Evolutionary conservation across 495 filamentous ascomycete genomes (phyloP), one percentile per base, ranked within the genome.

Genomic region (Penicillium roqueforti): DNA sequence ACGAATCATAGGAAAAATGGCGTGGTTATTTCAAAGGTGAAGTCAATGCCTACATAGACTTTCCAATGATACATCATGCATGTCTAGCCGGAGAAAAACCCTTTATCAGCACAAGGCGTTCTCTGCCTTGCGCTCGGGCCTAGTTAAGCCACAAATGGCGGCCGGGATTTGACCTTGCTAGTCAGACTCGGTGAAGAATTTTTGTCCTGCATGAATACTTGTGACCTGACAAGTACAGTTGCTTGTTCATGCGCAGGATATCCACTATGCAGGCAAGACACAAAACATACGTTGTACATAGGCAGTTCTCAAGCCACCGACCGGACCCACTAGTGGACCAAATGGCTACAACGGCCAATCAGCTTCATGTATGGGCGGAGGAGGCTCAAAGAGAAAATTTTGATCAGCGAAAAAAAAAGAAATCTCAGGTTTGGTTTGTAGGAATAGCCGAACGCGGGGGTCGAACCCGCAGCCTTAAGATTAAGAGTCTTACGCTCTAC

Each of bases 401-500:
- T 20, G 59, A 61, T 23, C 22, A 23, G 22, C 22, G n/a, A 23
- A 63, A 63, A 63, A 50, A 56, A 62, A 60, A 57, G 44, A 56
- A 58, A 52, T 52, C 50, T 52, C 26, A 32, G 9, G 29, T 47
- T 51, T 46, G 52, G 16, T 51, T 52, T 54, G 25, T 63, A 65
- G 62, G 62, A 66, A 66, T 57, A 77, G 76, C 76, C 76, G 71
- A 77, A 80, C 73, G 76, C 68, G 74, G 77, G 77, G 77, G 72
- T 78, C 74, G 74, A 79, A 80, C 76, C 77, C 74, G 68, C 76
- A 79, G 69, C 76, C 76, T 79, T 78, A 74, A 78, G 76, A 77
- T 80, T 82, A 83, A 80, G 75, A 80, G 73, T 72, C 71, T 76
- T 75, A 81, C 76, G 78, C 78, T 81, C 78, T 81, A 75, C 74